Conservation (phyloP, 169 alveolate genomes). For the Babesia ovis region DNA sequence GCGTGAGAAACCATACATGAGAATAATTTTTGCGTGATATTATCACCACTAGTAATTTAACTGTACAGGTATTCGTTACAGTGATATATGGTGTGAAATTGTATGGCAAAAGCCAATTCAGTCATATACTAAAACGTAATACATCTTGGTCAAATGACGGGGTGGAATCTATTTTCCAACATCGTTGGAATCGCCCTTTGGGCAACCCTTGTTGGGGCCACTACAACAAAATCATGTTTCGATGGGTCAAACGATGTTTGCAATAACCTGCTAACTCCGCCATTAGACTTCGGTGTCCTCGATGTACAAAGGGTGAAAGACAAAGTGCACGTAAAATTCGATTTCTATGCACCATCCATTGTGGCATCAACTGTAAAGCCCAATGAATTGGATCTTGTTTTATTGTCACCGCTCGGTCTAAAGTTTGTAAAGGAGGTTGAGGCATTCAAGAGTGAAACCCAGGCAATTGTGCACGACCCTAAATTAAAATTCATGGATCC, state of each 20-base stretch:
- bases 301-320: not conserved
- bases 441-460: not conserved
- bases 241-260: not conserved
- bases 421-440: not conserved
- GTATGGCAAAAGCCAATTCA: too few species aligned
- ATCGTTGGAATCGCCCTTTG: not conserved
- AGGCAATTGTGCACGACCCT: not conserved
- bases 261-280: not conserved
- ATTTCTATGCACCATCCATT: not conserved
- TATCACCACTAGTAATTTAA: not conserved
- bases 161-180: not conserved
- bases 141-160: not conserved
- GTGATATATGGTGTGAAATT: too few species aligned
- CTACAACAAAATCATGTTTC: not conserved
- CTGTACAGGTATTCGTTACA: not conserved
- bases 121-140: too few species aligned
- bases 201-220: not conserved
- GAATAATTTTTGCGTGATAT: not conserved
- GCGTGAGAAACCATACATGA: not conserved
- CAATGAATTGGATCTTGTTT: not conserved
- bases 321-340: not conserved
- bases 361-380: not conserved
- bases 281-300: not conserved
- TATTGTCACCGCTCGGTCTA: slow-evolving; percentile 1
- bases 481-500: not conserved